Base-by-base conservation (phyloP, 768 basidiomycete species). In the Calvatia gigantea region DNA sequence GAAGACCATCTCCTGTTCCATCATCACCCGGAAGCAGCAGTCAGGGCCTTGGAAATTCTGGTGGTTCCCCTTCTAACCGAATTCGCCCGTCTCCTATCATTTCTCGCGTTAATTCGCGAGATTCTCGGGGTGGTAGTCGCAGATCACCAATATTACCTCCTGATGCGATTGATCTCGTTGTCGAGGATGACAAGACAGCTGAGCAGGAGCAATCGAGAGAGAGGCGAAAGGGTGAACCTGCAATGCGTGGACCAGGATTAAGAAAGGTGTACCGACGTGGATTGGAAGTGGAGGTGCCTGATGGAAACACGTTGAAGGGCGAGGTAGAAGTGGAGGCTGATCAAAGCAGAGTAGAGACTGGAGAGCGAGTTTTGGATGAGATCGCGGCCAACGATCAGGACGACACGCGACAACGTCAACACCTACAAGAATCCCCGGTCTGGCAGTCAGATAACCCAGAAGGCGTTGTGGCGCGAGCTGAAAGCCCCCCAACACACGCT, bases 161-260 rank as follows among this genome's bases (percentile, higher is more conserved):
- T 1, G 89, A 98, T 60, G 94, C 95, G 1, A 86, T 98, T 1
- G 96, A 99, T 64, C 75, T 99, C 15, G 80, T 98, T 4, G 84
- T 95, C 0, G 89, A 90, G 63, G 88, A 87, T 63, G 58, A 66
- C 6, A 65, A 73, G 6, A 83, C 84, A 3, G 81, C 77, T 28
- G 76, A 82, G 58, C 76, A 78, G 54, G 81, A 80, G 27, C 72
- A 75, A 61, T 68, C 70, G 25, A 73, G 77, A 41, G 84, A 86
- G 59, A 72, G 85, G 35, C 68, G 80, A 51, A 82, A 80, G 56
- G 87, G 85, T 21, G 86, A 87, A 59, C 84, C 86, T n/a, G 70
- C 75, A 21, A 62, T 68, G 6, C 70, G 70, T 29, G 69, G 62
- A 28, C 68, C 76, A 4, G 78, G 70, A 17, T 63, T 82, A 60